Percentiles rank a stretch among this genome's conserved stretches.
These are phyloP conservation scores for Apiospora arundinis DNA, from an alignment of 2,329 filamentous ascomycete species.

Conservation along the genomic window DNA sequence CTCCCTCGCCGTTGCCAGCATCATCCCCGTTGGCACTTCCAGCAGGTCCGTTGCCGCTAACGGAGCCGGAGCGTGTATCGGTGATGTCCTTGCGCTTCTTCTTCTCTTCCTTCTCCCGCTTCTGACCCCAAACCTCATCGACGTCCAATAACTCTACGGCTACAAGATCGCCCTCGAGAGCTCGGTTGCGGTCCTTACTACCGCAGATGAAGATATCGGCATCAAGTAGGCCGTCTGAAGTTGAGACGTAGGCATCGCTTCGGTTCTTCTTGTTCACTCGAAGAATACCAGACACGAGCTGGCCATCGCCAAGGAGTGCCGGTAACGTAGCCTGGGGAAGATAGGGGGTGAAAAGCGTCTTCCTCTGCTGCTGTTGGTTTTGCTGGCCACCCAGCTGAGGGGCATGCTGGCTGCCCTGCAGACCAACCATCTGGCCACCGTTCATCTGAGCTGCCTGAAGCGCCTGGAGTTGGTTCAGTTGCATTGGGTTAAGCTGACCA, in stretches of 20 bases:
- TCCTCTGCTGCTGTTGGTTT: slow-evolving; percentile 88
- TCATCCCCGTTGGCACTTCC: slow-evolving; percentile 66
- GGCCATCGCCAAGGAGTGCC: slow-evolving; percentile 86
- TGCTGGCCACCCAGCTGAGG: slow-evolving; percentile 69
- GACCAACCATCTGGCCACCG: slow-evolving; percentile 74
- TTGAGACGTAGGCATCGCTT: slow-evolving; percentile 97
- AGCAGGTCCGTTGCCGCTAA: slow-evolving; percentile 69
- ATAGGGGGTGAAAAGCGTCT: slow-evolving; percentile 98
- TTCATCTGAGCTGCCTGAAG: slow-evolving; percentile 88
- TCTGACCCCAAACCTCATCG: slow-evolving; percentile 98
- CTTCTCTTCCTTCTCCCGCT: slow-evolving; percentile 99
- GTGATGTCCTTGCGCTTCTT: slow-evolving; percentile 99
- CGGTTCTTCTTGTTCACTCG: slow-evolving; percentile 99
- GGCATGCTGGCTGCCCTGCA: slow-evolving; percentile 75
- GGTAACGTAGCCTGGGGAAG: slow-evolving; percentile 93
- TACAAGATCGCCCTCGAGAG: slow-evolving; percentile 93
- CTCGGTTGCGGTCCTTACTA: slow-evolving; percentile 97
- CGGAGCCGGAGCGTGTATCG: slow-evolving; percentile 81
- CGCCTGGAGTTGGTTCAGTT: slow-evolving; percentile 89
- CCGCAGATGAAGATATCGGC: slow-evolving; percentile 99
- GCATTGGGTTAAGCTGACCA: slow-evolving; percentile 85
- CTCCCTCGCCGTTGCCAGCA: slow-evolving; percentile 73
- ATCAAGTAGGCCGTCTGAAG: slow-evolving; percentile 83
- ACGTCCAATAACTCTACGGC: slow-evolving; percentile 96
- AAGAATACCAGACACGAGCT: slow-evolving; percentile 94